Evolutionary conservation across 441 rosid genomes (phyloP).

Genomic region (Aquilaria agallochum): DNA sequence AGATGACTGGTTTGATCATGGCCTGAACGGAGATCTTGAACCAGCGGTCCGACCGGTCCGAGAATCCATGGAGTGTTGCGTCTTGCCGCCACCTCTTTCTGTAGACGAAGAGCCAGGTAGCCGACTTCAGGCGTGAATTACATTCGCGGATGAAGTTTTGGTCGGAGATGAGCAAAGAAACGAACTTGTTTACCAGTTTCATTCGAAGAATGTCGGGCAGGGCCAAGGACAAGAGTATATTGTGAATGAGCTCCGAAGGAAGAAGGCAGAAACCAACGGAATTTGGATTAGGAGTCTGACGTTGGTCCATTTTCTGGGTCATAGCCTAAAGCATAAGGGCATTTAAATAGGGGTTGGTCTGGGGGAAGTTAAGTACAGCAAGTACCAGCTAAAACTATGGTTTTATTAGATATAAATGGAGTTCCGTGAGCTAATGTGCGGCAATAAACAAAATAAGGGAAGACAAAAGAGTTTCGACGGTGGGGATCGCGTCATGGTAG

Average conservation of each 20-base stretch:
- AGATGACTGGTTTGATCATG: conserved; percentile 30
- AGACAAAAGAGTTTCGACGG: neutral
- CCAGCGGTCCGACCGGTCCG: conserved; percentile 49
- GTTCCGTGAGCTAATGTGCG: conserved; percentile 16
- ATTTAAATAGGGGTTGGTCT: neutral
- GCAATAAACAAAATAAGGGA: conserved; percentile 17
- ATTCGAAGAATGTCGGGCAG: conserved; percentile 57
- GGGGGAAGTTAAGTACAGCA: neutral
- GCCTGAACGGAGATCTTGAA: conserved; percentile 47
- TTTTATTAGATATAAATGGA: neutral
- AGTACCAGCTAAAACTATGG: neutral
- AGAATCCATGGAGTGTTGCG: conserved; percentile 46
- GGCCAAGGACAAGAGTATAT: conserved; percentile 51
- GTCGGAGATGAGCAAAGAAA: conserved; percentile 44
- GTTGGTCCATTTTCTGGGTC: conserved; percentile 22
- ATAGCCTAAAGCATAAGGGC: neutral
- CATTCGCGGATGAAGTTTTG: conserved; percentile 39
- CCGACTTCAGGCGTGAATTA: conserved; percentile 40
- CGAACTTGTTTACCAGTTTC: conserved; percentile 46
- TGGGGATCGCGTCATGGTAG: conserved; percentile 11
- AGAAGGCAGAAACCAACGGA: conserved; percentile 69
- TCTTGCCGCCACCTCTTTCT: conserved; percentile 69
- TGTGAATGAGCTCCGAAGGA: conserved; percentile 65
- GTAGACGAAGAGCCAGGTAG: conserved; percentile 64
- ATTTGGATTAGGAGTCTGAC: conserved; percentile 17